A percentile compares a stretch with the other conserved stretches of the same genome.
These are phyloP conservation scores for Ascochyta rabiei DNA, from an alignment of 2,329 filamentous ascomycete genomes.

Conservation along the genomic window DNA sequence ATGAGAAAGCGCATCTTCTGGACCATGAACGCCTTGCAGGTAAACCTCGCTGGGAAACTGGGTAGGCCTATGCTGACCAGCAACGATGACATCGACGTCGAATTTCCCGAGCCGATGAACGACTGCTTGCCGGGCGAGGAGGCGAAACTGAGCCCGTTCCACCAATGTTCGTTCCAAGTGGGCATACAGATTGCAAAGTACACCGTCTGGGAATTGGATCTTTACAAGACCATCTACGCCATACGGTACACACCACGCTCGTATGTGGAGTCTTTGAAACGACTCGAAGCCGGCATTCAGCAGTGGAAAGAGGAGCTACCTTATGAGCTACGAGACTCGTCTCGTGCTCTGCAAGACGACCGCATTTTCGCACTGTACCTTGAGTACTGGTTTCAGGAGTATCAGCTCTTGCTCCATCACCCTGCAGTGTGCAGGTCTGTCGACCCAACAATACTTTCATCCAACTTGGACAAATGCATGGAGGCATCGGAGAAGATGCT, in stretches of 20 bases:
- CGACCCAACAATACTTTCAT: constrained; percentile 66
- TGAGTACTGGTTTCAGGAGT: constrained; percentile 56
- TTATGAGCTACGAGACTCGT: constrained; percentile 60
- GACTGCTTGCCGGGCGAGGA: constrained; percentile 73
- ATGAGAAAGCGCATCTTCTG: constrained; percentile 81
- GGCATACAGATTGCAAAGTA: constrained; percentile 71
- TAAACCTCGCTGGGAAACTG: constrained; percentile 75
- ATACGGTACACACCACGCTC: constrained; percentile 66
- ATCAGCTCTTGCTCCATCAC: constrained; percentile 59
- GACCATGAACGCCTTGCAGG: constrained; percentile 69
- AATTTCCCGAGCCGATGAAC: constrained; percentile 72
- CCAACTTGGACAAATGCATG: constrained; percentile 64
- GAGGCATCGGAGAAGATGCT: constrained; percentile 70
- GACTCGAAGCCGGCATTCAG: constrained; percentile 68
- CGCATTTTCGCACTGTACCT: constrained; percentile 57
- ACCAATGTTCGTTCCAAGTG: constrained; percentile 70
- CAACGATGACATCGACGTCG: constrained; percentile 77
- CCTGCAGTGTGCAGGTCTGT: constrained; percentile 57
- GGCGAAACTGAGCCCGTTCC: constrained; percentile 44
- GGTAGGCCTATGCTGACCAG: constrained; percentile 78
- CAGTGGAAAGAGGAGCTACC: constrained; percentile 71
- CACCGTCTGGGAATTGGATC: constrained; percentile 70
- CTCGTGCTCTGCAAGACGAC: constrained; percentile 53
- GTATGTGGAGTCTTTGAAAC: constrained; percentile 68
- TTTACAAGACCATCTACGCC: constrained; percentile 79